Conservation (phyloP, 805 yeast genomes). For the Kodamaea leandrae region DNA sequence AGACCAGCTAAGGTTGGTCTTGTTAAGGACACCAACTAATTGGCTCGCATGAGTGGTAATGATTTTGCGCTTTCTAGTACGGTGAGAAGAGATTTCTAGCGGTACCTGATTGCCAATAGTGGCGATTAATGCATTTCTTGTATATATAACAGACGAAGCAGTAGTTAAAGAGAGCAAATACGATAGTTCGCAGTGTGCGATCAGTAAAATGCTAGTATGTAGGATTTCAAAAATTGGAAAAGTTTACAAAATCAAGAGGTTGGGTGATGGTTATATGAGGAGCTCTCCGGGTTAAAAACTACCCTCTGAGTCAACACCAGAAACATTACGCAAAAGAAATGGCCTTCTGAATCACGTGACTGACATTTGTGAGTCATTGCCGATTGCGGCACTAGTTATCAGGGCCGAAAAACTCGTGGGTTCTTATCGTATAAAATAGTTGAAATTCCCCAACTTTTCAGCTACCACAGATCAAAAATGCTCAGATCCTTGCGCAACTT, state of each 20-base stretch:
- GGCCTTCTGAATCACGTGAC: constrained; percentile 1
- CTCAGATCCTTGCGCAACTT: constrained; percentile 27
- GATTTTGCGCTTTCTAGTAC: too few relatives aligned
- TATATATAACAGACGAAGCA: constrained; percentile 3
- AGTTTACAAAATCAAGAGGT: too few relatives aligned
- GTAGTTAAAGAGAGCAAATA: too few relatives aligned
- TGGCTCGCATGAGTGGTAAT: not conserved
- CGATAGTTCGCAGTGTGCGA: too few relatives aligned
- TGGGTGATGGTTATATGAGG: too few relatives aligned
- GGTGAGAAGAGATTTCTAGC: too few relatives aligned
- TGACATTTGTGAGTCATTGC: not conserved
- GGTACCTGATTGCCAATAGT: constrained; percentile 2
- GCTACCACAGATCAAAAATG: not conserved
- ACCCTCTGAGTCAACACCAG: too few relatives aligned
- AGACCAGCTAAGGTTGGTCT: constrained; percentile 96
- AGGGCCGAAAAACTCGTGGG: not conserved
- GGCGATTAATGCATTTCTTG: not conserved
- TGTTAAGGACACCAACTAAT: constrained; percentile 52
- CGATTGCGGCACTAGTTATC: not conserved
- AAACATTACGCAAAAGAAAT: too few relatives aligned
- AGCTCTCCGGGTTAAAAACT: too few relatives aligned
- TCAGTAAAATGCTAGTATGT: too few relatives aligned
- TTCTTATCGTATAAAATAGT: not conserved
- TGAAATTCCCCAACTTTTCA: not conserved
- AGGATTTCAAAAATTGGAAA: too few relatives aligned